Percentiles rank a stretch among this genome's conserved stretches.
These are phyloP conservation scores for peach (Prunus persica) DNA, from an alignment of 306 rosid genomes.

Conservation along the genomic window DNA sequence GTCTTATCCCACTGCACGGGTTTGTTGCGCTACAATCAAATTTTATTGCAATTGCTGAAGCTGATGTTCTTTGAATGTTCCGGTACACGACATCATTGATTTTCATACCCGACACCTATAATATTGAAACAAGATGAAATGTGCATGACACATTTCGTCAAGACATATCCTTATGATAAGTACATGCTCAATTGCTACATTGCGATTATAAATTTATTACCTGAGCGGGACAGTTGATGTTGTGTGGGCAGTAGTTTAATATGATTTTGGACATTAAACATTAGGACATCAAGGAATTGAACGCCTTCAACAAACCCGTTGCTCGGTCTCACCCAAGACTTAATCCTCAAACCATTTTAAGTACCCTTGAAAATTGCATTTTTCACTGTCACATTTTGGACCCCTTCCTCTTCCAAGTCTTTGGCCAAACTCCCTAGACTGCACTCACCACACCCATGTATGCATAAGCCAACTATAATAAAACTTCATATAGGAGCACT, in stretches of 20 bases:
- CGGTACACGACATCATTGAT: neutral
- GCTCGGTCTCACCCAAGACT: slow-evolving; percentile 4
- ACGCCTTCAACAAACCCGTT: neutral
- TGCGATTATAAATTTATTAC: neutral
- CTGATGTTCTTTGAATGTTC: slow-evolving; percentile 12
- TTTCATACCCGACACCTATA: neutral
- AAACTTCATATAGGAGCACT: no score
- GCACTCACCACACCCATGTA: neutral
- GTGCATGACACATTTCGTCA: no score
- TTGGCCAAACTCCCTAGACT: neutral
- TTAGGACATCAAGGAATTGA: slow-evolving; percentile 4
- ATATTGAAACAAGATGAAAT: no score
- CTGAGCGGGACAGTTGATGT: neutral
- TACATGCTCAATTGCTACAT: no score
- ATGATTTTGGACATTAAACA: neutral
- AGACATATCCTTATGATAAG: no score
- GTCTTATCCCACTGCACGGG: slow-evolving; percentile 2
- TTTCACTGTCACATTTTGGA: slow-evolving; percentile 15
- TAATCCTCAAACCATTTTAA: slow-evolving; percentile 1
- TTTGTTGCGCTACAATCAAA: slow-evolving; percentile 17
- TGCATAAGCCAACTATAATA: no score
- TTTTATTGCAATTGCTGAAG: slow-evolving; percentile 6
- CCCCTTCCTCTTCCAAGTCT: slow-evolving; percentile 14
- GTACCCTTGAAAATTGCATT: neutral
- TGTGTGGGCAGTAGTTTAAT: slow-evolving; percentile 9